Conservation (phyloP, 2,329 filamentous ascomycete genomes). For the Fusarium sp. region DNA sequence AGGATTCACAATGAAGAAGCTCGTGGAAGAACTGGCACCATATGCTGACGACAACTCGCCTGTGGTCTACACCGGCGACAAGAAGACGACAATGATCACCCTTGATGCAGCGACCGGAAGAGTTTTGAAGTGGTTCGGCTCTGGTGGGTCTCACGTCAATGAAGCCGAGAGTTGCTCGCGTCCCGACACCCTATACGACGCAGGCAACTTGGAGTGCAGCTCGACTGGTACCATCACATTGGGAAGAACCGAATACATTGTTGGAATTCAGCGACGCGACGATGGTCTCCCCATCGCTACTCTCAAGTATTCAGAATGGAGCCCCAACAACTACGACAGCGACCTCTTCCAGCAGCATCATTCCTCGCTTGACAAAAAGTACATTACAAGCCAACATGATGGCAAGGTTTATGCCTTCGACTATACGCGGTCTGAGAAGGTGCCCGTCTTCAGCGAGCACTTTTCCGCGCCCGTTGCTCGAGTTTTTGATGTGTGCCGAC, state of each 20-base stretch:
- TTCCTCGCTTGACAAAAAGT: conserved; percentile 83
- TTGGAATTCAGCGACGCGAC: conserved; percentile 83
- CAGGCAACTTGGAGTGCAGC: conserved; percentile 80
- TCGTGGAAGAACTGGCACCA: conserved; percentile 86
- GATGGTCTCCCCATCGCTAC: conserved; percentile 84
- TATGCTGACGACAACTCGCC: conserved; percentile 80
- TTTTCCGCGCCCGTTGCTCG: conserved; percentile 83
- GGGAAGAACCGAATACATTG: conserved; percentile 88
- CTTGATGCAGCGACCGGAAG: conserved; percentile 88
- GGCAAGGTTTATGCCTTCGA: conserved; percentile 86
- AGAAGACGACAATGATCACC: conserved; percentile 89
- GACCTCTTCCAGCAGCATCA: conserved; percentile 89
- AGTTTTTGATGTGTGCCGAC: conserved; percentile 88
- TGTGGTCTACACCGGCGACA: conserved; percentile 90
- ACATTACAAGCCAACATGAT: conserved; percentile 88
- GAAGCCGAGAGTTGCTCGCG: conserved; percentile 80
- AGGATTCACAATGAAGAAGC: conserved; percentile 81
- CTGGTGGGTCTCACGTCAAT: conserved; percentile 74
- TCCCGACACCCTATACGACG: conserved; percentile 74
- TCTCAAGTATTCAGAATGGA: conserved; percentile 94
- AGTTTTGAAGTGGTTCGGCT: conserved; percentile 86
- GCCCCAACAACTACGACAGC: conserved; percentile 88
- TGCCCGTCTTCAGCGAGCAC: conserved; percentile 73
- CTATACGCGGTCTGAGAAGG: conserved; percentile 65
- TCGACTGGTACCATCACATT: conserved; percentile 84